A percentile compares a stretch with the other conserved stretches of the same genome.
Conservation (phyloP, 352 stramenopile genomes). For the Elongisporangium undulatum region DNA sequence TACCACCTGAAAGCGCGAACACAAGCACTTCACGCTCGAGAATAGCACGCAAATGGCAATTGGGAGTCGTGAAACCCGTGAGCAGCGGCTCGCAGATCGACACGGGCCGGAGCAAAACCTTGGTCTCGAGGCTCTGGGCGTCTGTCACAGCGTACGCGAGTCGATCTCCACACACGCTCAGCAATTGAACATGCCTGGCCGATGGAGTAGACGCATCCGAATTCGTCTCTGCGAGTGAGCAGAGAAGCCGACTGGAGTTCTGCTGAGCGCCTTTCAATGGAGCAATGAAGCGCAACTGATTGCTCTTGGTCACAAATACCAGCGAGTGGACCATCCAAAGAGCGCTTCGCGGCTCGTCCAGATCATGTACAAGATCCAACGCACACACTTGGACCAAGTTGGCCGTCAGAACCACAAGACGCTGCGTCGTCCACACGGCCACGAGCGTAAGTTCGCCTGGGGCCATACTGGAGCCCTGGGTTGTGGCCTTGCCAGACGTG, state of each 20-base stretch:
- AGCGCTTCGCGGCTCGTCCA: slow-evolving; percentile 38
- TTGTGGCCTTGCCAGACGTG: slow-evolving; percentile 6
- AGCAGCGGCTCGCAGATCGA: slow-evolving; percentile 49
- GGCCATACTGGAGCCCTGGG: neutral
- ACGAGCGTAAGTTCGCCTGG: slow-evolving; percentile 11
- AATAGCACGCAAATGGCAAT: slow-evolving; percentile 36
- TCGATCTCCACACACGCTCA: slow-evolving; percentile 46
- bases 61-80: slow-evolving; percentile 31
- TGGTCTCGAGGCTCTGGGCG: slow-evolving; percentile 27
- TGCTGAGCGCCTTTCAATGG: slow-evolving; percentile 16
- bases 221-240: slow-evolving; percentile 15
- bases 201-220: slow-evolving; percentile 5
- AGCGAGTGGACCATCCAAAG: slow-evolving; percentile 72
- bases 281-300: slow-evolving; percentile 53
- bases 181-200: slow-evolving; percentile 25
- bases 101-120: slow-evolving; percentile 34
- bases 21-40: slow-evolving; percentile 59
- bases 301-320: slow-evolving; percentile 39
- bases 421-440: slow-evolving; percentile 46
- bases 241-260: slow-evolving; percentile 18
- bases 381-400: slow-evolving; percentile 26
- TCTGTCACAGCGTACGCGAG: slow-evolving; percentile 47
- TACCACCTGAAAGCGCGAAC: slow-evolving; percentile 36
- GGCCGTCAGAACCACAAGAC: slow-evolving; percentile 50
- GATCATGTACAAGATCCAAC: slow-evolving; percentile 30